A percentile compares a stretch with the other conserved stretches of the same genome.
phyloP scores from a whole-genome alignment of 2,329 filamentous ascomycete species.

The Epichloe hybrida region DNA sequence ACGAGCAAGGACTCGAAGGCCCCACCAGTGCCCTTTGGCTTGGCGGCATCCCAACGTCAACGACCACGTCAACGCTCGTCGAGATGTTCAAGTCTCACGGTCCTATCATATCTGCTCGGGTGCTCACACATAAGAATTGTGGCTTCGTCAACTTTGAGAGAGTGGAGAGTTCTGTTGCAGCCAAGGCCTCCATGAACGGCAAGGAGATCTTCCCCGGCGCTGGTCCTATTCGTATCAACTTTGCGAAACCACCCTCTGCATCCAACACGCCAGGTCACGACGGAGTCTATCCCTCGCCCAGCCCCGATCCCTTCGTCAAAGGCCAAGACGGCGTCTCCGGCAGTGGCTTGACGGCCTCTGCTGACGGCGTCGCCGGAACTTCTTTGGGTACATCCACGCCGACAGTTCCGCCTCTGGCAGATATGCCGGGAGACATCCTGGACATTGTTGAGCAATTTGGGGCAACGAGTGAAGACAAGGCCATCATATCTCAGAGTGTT shows the following conservation, averaged over 20 bases:
- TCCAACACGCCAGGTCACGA: conserved; percentile 82
- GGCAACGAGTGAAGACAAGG: conserved; percentile 64
- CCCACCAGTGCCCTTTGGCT: conserved; percentile 94
- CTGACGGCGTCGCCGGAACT: conserved; percentile 12
- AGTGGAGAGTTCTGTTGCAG: conserved; percentile 78
- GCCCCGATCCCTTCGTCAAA: conserved; percentile 68
- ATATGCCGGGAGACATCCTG: conserved; percentile 72
- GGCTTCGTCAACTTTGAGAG: conserved; percentile 97
- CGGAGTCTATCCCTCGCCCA: conserved; percentile 78
- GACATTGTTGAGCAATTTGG: conserved; percentile 83
- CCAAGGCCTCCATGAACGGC: conserved; percentile 77
- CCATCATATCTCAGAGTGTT: conserved; percentile 58
- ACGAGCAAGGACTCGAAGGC: conserved; percentile 72
- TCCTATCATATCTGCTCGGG: conserved; percentile 77
- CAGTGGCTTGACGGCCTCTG: conserved; percentile 22
- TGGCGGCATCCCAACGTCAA: conserved; percentile 92
- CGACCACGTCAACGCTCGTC: conserved; percentile 84
- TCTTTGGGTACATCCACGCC: conserved; percentile 29
- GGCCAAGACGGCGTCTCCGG: conserved; percentile 30
- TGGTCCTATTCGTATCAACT: conserved; percentile 89
- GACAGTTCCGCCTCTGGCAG: conserved; percentile 57
- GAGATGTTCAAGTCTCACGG: conserved; percentile 95
- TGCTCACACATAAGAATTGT: conserved; percentile 96
- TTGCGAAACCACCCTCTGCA: conserved; percentile 86
- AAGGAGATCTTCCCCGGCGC: conserved; percentile 98